Percentiles rank a stretch among this genome's conserved stretches.
phyloP scores from a whole-genome alignment of 139 green algal genomes.

The Volvox reticuliferus region DNA sequence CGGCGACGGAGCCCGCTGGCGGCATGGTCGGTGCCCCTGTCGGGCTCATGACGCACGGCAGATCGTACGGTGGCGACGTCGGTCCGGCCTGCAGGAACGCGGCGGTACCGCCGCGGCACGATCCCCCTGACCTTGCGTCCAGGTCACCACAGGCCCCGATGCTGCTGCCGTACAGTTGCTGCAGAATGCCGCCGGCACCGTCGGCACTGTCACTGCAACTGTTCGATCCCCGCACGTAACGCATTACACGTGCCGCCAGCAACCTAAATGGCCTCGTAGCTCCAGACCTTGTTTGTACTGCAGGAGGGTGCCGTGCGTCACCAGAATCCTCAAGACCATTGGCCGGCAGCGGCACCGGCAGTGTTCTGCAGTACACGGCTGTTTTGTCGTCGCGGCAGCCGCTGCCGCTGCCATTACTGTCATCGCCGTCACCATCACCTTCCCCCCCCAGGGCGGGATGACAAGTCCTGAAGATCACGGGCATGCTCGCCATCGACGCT shows the following conservation, averaged over 20 bases:
- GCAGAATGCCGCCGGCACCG: neutral
- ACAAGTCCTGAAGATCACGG: neutral
- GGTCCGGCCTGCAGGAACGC: neutral
- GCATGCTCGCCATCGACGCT: neutral
- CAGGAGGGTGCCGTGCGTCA: neutral
- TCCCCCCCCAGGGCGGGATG: neutral
- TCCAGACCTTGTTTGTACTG: neutral
- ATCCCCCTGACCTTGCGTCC: neutral
- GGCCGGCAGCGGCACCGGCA: neutral
- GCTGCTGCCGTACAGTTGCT: neutral
- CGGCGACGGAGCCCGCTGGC: neutral
- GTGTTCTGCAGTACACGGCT: neutral
- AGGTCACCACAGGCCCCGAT: neutral
- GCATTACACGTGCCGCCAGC: neutral
- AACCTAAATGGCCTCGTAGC: neutral
- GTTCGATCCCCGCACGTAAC: neutral
- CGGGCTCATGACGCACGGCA: constrained; percentile 11
- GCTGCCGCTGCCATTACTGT: neutral
- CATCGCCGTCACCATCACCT: neutral
- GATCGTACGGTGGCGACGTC: neutral
- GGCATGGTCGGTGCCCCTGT: neutral
- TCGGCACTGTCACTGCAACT: neutral
- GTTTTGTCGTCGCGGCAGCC: neutral
- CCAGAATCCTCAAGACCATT: neutral
- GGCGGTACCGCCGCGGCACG: neutral